Base-by-base conservation (phyloP, 2,329 filamentous ascomycete species). In the Bipolaris gigantea region DNA sequence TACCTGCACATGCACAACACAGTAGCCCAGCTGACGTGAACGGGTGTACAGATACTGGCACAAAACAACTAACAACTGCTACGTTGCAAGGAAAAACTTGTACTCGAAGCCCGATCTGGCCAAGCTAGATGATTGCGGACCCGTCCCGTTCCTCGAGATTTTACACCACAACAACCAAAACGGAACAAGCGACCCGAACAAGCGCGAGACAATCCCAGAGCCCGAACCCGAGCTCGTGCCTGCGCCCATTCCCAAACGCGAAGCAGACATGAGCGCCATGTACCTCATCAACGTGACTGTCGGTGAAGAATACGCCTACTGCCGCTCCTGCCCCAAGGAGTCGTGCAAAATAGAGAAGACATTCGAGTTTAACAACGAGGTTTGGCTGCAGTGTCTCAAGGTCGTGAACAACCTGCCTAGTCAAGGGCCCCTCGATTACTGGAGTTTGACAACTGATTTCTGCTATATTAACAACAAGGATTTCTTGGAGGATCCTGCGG, bases 11-110 rank as follows among this genome's bases (percentile, higher is more conserved):
- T 3, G 5, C 46, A 32, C 7, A 2, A 2, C 5, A 25, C 32
- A 15, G 5, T 38, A 30, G n/a, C 7, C 16, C 16, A 23, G 7
- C 40, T 44, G 16, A 44, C 32, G 6, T 9, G 18, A 1, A 9
- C 9, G 18, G 6, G 13, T 9, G 8, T 15, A 13, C 21, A 70
- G 66, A 5, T 65, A 64, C 49, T 67, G 63, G 63, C 19, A 65
- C 15, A 72, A 70, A 34, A 72, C 69, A 23, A 67, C 64, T 19
- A 65, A 69, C 50, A 70, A 70, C 46, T 72, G 67, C 56, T 72
- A 70, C 48, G 65, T 72, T 21, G 61, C 66, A 1, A 51, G 59
- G 25, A 70, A 65, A 16, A 58, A 58, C 9, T 55, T 72, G 4
- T 64, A 66, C 46, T 59, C 55, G 8, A 62, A 61, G 13, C 67